A percentile compares a stretch with the other conserved stretches of the same genome.
These are phyloP conservation scores for Eimeria necatrix DNA, from an alignment of 169 alveolate species.

Conservation along the genomic window DNA sequence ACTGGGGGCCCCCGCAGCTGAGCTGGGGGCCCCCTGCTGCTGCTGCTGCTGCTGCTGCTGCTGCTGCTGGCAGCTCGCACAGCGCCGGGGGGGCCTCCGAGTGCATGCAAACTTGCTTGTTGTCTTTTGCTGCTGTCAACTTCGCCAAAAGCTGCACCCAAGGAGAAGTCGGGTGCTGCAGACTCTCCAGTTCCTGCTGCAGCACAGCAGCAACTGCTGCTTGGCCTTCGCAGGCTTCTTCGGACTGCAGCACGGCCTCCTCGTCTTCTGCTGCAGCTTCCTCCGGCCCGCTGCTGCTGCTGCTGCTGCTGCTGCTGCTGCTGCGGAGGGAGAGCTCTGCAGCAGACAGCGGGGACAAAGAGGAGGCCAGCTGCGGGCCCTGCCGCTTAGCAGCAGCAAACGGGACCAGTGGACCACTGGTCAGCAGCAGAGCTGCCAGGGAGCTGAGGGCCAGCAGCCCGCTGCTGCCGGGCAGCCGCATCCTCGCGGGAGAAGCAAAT, in stretches of 20 bases:
- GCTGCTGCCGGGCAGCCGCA: neutral
- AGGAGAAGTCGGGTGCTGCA: conserved; percentile 32
- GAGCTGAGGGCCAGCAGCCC: neutral
- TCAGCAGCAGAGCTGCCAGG: neutral
- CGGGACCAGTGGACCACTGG: too few species aligned
- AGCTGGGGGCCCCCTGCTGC: neutral
- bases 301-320: neutral
- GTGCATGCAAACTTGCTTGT: conserved; percentile 54
- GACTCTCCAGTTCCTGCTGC: neutral
- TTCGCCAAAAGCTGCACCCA: conserved; percentile 2
- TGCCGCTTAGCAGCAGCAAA: neutral
- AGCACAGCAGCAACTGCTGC: neutral
- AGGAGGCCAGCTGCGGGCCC: neutral
- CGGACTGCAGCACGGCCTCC: conserved; percentile 16
- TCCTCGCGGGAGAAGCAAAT: neutral
- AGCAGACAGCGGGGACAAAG: neutral
- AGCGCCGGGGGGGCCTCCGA: neutral
- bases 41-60: neutral
- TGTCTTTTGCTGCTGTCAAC: neutral
- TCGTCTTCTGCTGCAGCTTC: neutral
- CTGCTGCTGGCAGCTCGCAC: neutral
- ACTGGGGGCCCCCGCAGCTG: conserved; percentile 60
- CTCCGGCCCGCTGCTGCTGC: too few species aligned
- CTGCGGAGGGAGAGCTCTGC: neutral
- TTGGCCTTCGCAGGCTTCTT: conserved; percentile 60